Conservation (phyloP, 345 rosid genomes). For the Eucalyptus marginata region DNA sequence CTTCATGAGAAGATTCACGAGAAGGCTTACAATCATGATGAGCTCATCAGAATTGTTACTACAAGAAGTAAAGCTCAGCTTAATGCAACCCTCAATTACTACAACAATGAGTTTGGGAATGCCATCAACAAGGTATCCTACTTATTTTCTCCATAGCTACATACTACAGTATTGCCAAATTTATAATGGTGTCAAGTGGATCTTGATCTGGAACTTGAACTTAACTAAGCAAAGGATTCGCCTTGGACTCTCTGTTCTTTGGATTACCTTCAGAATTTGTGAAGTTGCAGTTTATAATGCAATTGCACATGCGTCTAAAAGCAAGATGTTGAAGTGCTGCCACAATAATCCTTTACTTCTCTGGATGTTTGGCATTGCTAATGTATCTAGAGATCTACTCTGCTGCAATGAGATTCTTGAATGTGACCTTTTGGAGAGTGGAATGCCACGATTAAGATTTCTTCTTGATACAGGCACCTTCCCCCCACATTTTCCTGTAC, state of each 20-base stretch:
- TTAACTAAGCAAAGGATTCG: background rate
- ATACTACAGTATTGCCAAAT: background rate
- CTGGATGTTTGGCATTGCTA: background rate
- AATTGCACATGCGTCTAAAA: background rate
- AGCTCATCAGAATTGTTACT: constrained; percentile 65
- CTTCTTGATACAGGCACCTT: background rate
- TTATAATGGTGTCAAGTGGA: background rate
- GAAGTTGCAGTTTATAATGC: background rate
- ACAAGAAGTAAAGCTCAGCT: constrained; percentile 86
- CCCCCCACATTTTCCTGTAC: background rate
- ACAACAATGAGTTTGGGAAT: constrained; percentile 52
- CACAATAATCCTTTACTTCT: background rate
- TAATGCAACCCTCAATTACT: constrained; percentile 66
- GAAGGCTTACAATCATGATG: constrained; percentile 67
- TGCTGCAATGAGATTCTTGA: background rate
- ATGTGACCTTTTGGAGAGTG: background rate
- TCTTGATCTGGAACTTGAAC: background rate
- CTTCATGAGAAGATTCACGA: constrained; percentile 67
- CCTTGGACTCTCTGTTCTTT: background rate
- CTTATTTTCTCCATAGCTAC: background rate
- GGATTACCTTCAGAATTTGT: background rate
- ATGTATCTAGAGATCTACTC: background rate
- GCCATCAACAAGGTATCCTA: constrained; percentile 61
- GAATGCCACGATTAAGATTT: background rate
- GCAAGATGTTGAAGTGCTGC: background rate